Base-by-base conservation (phyloP, 208 protist species). In the Leishmania tarentolae region DNA sequence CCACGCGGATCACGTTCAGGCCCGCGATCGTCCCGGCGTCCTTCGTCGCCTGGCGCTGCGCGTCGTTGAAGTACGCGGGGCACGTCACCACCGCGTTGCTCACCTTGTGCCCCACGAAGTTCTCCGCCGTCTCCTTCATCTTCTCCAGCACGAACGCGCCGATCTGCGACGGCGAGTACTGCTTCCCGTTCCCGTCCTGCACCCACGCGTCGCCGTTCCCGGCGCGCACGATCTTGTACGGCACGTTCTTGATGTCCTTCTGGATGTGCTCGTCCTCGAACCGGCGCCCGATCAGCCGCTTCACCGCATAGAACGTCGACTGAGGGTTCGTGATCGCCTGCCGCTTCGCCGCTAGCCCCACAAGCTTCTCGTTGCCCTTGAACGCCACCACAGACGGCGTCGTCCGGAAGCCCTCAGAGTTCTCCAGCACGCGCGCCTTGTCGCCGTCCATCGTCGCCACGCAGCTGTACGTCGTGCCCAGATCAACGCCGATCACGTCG, bases 1-100 rank as follows among this genome's bases (percentile, higher is more conserved):
- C 99, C 88, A 99, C 99, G 88, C 99, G 97, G 65, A 99, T 83
- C 52, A 99, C 98, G 63, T 99, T 97, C 13, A 98, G 82, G 50
- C 99, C 99, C 0, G 96, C 91, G 82, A 99, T 99, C n/a, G 80
- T 75, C 68, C 99, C 99, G 15, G 99, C 99, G 83, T 99, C 99
- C 92, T 99, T 99, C 17, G 99, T 99, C 24, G 99, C 99, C 95
- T 99, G 97, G 59, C 99, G 91, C 95, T 99, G 99, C 5, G 98
- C 94, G 91, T 99, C 99, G 91, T 99, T 99, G 91, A 99, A 99
- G 88, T 99, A 99, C 53, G 99, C 99, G 28, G 99, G 99, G 40
- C 99, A 98, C 15, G 99, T 99, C 50, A 99, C 91, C 28, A 99
- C 98, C 21, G 98, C 98, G 66, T 99, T 91, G 35, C 74, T 97